Percentiles rank a stretch among this genome's conserved stretches.
Conservation (phyloP, 192 early-diverging fungal species). For the Diversispora epigaea region DNA sequence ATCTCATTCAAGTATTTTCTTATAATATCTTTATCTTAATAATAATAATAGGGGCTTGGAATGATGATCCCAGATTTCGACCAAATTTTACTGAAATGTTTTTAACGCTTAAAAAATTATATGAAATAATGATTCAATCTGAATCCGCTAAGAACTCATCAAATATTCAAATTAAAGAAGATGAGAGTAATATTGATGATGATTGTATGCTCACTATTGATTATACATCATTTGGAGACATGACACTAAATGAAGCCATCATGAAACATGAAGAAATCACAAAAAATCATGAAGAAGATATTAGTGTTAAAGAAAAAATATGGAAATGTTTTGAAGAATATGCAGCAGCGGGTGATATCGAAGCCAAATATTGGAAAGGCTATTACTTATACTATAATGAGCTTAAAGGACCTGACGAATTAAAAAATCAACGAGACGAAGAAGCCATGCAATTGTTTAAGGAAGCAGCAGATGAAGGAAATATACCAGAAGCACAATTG, state of each 20-base stretch:
- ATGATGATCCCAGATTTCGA: not conserved
- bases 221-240: not conserved
- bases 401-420: not conserved
- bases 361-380: conserved; percentile 5
- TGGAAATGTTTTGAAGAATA: not conserved
- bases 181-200: no score
- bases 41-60: not conserved
- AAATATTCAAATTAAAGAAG: no score
- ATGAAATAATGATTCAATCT: not conserved
- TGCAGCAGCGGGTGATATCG: not conserved
- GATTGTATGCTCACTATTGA: not conserved
- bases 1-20: no score
- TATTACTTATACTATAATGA: conserved; percentile 13
- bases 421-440: not conserved
- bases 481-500: conserved; percentile 20
- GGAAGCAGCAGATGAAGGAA: conserved; percentile 6
- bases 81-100: not conserved
- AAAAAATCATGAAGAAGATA: no score
- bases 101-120: not conserved
- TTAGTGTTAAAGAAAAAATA: not conserved
- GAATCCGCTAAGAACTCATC: no score
- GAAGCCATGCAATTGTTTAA: conserved; percentile 4
- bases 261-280: not conserved
- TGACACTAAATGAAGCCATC: conserved; percentile 10
- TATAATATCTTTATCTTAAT: not conserved